Conservation (phyloP, 192 early-diverging fungal species). For the Funneliformis geosporum region DNA sequence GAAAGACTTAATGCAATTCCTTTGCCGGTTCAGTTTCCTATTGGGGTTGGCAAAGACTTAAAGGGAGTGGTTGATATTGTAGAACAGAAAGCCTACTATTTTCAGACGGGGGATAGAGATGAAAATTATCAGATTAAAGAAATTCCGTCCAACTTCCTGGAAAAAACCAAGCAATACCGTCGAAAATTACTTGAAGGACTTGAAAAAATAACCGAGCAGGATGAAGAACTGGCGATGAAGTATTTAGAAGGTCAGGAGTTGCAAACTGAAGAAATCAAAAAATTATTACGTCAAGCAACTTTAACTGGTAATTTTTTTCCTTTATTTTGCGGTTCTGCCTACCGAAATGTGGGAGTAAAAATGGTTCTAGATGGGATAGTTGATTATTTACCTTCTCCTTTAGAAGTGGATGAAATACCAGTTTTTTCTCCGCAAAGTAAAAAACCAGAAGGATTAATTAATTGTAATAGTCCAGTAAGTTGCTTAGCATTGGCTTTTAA, state of each 20-base stretch:
- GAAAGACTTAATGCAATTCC: conserved; percentile 2
- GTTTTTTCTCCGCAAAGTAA: neutral
- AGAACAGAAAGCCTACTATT: conserved; percentile 25
- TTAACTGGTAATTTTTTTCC: neutral
- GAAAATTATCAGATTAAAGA: conserved; percentile 26
- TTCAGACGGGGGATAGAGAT: neutral
- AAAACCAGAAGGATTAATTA: neutral
- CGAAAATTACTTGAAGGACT: conserved; percentile 23
- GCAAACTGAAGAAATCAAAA: neutral
- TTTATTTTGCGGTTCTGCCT: conserved; percentile 2
- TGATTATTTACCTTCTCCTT: conserved; percentile 15
- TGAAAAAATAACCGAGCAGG: conserved; percentile 9
- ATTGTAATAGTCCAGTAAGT: neutral
- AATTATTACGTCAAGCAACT: conserved; percentile 2
- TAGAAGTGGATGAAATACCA: neutral
- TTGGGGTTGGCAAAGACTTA: conserved; percentile 20
- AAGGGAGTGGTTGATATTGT: conserved; percentile 1
- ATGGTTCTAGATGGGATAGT: neutral
- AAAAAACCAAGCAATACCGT: conserved; percentile 3
- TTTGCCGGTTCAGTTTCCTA: conserved; percentile 13
- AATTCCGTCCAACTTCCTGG: neutral
- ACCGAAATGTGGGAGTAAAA: neutral
- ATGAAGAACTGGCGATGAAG: neutral
- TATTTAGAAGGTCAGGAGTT: conserved; percentile 27
- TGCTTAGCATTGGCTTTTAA: conserved; percentile 7